Conservation (phyloP, 129 eudicot species). For the Saussurea involucrata region DNA sequence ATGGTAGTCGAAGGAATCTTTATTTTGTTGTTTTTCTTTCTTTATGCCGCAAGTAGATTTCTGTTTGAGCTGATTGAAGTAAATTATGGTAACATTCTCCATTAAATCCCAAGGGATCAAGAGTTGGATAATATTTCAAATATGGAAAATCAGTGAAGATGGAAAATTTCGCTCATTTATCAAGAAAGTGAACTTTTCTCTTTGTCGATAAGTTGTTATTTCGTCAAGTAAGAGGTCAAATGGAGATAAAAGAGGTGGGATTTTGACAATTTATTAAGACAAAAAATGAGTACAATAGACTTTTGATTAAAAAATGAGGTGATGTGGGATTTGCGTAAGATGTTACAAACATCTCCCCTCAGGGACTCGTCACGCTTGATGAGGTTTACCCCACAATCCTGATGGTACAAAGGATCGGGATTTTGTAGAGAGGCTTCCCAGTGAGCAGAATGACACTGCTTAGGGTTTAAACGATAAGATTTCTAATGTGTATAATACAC, state of each 20-base stretch:
- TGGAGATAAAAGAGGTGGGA: not conserved
- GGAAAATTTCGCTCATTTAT: not conserved
- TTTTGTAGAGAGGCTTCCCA: not conserved
- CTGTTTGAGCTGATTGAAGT: not conserved
- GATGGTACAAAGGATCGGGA: too few species aligned
- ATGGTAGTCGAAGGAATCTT: not conserved
- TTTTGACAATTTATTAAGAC: not conserved
- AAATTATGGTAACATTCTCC: not conserved
- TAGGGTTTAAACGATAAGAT: not conserved
- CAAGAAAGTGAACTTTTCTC: not conserved
- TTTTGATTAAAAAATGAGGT: too few species aligned
- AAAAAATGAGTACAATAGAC: not conserved
- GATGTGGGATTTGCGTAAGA: too few species aligned
- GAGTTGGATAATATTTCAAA: not conserved
- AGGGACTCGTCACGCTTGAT: too few species aligned
- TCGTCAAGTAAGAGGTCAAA: not conserved
- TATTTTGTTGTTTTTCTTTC: not conserved
- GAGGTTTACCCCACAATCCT: too few species aligned
- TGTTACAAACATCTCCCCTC: too few species aligned
- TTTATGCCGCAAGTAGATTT: not conserved
- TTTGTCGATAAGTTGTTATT: not conserved
- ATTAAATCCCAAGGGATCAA: not conserved
- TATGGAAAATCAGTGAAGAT: not conserved
- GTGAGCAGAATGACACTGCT: not conserved
- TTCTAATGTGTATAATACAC: not conserved